Evolutionary conservation across 371 early-diverging fungal genomes (phyloP).

Genomic region (Lichtheimia hyalospora): DNA sequence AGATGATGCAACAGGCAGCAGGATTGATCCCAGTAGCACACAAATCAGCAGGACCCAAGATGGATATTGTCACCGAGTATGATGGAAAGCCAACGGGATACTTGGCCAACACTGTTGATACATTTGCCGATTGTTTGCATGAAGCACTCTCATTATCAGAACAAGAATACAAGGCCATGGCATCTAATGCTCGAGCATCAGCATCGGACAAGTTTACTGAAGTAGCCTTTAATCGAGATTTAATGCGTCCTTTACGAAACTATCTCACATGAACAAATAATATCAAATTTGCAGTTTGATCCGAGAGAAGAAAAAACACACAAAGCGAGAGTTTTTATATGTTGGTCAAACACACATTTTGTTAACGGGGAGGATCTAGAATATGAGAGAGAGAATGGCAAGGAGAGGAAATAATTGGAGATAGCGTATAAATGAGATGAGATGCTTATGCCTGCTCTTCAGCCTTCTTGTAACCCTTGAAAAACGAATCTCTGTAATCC

Average conservation of each 20-base stretch:
- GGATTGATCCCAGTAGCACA: slow-evolving; percentile 91
- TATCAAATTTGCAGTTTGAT: background rate
- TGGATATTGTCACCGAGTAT: slow-evolving; percentile 82
- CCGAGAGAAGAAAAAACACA: no score
- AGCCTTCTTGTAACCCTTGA: slow-evolving; percentile 34
- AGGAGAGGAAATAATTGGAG: background rate
- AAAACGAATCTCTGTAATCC: slow-evolving; percentile 52
- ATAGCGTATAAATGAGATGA: background rate
- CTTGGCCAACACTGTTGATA: slow-evolving; percentile 63
- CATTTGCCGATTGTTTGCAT: slow-evolving; percentile 66
- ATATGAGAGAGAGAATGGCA: no score
- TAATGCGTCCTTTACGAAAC: slow-evolving; percentile 40
- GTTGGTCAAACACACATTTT: no score
- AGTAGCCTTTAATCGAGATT: slow-evolving; percentile 53
- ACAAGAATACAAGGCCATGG: slow-evolving; percentile 47
- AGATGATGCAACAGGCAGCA: slow-evolving; percentile 63
- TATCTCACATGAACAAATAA: slow-evolving; percentile 15
- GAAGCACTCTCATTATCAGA: slow-evolving; percentile 47
- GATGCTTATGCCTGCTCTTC: slow-evolving; percentile 21
- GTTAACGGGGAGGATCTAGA: no score
- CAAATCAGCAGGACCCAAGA: slow-evolving; percentile 91
- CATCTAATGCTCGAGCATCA: slow-evolving; percentile 59
- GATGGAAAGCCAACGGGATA: slow-evolving; percentile 61
- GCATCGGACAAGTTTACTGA: slow-evolving; percentile 74
- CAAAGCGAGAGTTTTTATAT: no score